Evolutionary conservation across 2,329 filamentous ascomycete species (phyloP), one percentile per base, ranked within the genome.

Genomic region (Sporothrix phasma): DNA sequence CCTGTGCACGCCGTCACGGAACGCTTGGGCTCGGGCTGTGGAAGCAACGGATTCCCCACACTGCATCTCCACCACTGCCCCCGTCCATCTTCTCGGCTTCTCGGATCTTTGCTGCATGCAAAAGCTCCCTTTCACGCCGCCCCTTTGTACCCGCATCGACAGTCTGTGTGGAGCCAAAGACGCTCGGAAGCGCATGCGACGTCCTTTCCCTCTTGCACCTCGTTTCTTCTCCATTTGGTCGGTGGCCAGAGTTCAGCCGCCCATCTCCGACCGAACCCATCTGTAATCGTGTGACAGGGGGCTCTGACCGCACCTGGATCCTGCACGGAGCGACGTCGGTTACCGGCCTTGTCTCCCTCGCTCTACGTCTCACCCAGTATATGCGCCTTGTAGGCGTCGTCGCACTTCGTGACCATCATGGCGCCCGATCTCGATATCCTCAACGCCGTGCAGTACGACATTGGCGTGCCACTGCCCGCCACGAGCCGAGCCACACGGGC

Each of bases 391-490:
- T 15, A 41, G 13, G 22, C 54, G 19, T 24, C 43, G 17, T 17
- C 43, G 34, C 43, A n/a, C 34, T 11, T 22, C 51, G 22, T 71
- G 71, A 67, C 66, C 29, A 68, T 69, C 65, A 71, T 75, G 64
- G 71, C 73, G 45, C 70, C 73, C 41, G 73, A 76, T 58, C 69
- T 77, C 19, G 70, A 76, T n/a, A 79, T 81, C 53, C 73, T 82
- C 59, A 78, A 74, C 69, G 79, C 78, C 47, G 79, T 81, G 70
- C 73, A 75, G 43, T 81, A 79, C 66, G 72, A 78, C 67, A 74
- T 76, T 65, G 75, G 74, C 34, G 68, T 69, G 2, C 67, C 31
- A 5, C 26, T 63, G 15, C 49, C 63, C 10, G 22, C 17, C 37
- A 15, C 26, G 22, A 63, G 31, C 6, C 62, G 41, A 24, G 34